These are phyloP conservation scores for Podila epigama DNA, from an alignment of 192 early-diverging fungal species.

Conservation along the genomic window DNA sequence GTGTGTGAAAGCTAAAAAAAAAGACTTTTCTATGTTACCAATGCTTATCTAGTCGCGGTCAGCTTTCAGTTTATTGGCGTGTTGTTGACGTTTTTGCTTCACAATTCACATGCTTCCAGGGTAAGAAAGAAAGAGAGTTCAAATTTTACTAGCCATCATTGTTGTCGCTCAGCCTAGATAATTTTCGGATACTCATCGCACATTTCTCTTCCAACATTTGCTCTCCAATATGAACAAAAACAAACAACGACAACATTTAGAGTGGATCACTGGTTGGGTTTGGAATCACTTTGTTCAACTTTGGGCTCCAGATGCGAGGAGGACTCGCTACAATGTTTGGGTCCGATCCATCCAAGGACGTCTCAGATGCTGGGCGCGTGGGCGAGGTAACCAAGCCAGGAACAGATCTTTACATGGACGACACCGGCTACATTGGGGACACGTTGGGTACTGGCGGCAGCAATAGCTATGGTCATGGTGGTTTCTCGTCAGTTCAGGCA, in stretches of 20 bases:
- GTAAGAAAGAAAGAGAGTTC: slow-evolving; percentile 19
- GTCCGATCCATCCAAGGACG: background rate
- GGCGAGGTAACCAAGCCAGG: slow-evolving; percentile 34
- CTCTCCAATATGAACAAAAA: too few species aligned
- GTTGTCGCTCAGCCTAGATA: too few species aligned
- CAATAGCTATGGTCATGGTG: too few species aligned
- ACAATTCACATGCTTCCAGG: slow-evolving; percentile 88
- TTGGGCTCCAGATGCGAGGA: slow-evolving; percentile 74
- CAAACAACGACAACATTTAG: too few species aligned
- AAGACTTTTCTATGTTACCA: too few species aligned
- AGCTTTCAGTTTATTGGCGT: slow-evolving; percentile 83
- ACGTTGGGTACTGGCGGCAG: background rate
- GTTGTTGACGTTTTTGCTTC: slow-evolving; percentile 87
- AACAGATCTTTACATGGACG: slow-evolving; percentile 8
- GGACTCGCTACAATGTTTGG: slow-evolving; percentile 46
- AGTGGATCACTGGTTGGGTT: slow-evolving; percentile 75
- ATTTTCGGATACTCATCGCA: too few species aligned
- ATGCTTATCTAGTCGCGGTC: slow-evolving; percentile 67
- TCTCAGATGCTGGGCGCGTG: background rate
- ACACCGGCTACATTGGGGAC: slow-evolving; percentile 14
- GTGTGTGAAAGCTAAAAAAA: background rate
- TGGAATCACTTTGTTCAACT: slow-evolving; percentile 79
- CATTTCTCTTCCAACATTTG: too few species aligned
- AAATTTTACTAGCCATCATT: too few species aligned
- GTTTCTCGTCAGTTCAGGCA: slow-evolving; percentile 9